Conservation (phyloP, 495 filamentous ascomycete species). For the Hypomontagnella submonticulosa region DNA sequence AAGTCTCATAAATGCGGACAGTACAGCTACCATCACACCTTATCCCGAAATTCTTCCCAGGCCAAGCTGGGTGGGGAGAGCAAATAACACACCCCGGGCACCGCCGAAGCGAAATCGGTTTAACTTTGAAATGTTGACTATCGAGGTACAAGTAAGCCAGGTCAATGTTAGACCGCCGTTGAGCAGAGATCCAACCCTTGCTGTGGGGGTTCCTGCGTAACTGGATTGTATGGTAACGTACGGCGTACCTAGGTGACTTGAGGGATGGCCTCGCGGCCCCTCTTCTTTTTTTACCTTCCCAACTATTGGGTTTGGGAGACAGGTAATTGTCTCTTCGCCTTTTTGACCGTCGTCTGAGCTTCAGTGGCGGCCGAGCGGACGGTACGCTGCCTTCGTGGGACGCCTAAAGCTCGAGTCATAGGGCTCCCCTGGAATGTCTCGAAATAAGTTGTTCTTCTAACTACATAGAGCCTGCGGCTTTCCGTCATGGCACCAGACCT, state of each 20-base stretch:
- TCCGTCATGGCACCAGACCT: conserved; percentile 37
- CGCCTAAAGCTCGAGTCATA: conserved; percentile 48
- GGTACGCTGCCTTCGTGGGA: conserved; percentile 39
- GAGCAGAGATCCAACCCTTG: conserved; percentile 20
- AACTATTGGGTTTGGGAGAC: conserved; percentile 1
- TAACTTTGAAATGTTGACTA: conserved; percentile 31
- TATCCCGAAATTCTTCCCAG: conserved; percentile 46
- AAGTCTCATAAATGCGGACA: conserved; percentile 49
- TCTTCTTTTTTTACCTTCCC: conserved; percentile 7
- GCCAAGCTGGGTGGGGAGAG: conserved; percentile 49
- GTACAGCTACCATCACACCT: conserved; percentile 53
- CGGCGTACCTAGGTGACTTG: conserved; percentile 18
- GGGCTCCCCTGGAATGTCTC: conserved; percentile 38
- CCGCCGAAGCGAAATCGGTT: conserved; percentile 44
- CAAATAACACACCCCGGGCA: conserved; percentile 49
- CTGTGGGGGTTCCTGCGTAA: conserved; percentile 18
- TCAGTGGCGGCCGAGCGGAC: conserved; percentile 24
- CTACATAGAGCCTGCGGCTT: conserved; percentile 41
- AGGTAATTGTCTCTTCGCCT: conserved; percentile 15
- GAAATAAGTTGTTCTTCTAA: conserved; percentile 40
- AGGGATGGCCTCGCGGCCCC: conserved; percentile 6
- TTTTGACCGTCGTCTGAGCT: conserved; percentile 2
- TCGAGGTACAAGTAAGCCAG: conserved; percentile 11
- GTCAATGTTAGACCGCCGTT: conserved; percentile 3
- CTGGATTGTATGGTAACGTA: conserved; percentile 13